phyloP scores from a whole-genome alignment of 768 basidiomycete species.

The Leucocoprinus sp. region DNA sequence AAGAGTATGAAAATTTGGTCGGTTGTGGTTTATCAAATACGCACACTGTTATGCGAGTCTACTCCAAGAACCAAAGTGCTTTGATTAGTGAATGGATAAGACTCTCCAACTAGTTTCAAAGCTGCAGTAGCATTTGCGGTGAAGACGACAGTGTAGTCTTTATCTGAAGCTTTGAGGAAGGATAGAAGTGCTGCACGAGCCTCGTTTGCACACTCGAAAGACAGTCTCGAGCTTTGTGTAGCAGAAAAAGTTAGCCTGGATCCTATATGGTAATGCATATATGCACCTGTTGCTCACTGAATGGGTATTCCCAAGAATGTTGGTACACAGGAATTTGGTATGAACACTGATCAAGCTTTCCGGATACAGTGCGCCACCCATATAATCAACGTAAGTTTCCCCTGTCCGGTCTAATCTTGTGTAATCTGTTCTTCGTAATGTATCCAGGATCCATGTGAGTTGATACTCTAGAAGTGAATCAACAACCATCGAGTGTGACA shows the following conservation, averaged over 20 bases:
- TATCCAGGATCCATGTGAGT: conserved; percentile 63
- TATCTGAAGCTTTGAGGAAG: conserved; percentile 64
- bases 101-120: conserved; percentile 75
- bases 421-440: conserved; percentile 57
- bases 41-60: conserved; percentile 78
- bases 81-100: conserved; percentile 59
- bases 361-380: conserved; percentile 78
- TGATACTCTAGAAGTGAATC: conserved; percentile 38
- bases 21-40: conserved; percentile 11
- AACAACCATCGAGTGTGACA: conserved; percentile 1
- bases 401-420: conserved; percentile 47
- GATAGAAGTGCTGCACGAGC: conserved; percentile 67
- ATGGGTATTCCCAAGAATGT: conserved; percentile 76
- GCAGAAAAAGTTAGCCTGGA: neutral
- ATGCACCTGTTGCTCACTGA: conserved; percentile 72
- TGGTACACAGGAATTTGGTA: conserved; percentile 55
- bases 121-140: conserved; percentile 75
- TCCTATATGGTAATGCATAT: conserved; percentile 21
- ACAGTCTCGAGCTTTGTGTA: conserved; percentile 54
- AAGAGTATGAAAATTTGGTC: conserved; percentile 2
- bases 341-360: conserved; percentile 69
- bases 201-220: conserved; percentile 55
- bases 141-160: conserved; percentile 75
- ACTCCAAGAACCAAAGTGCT: conserved; percentile 59
- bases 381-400: conserved; percentile 81